These are phyloP conservation scores for Ceratocystis huliohia DNA, from an alignment of 2,329 filamentous ascomycete species.

Conservation along the genomic window DNA sequence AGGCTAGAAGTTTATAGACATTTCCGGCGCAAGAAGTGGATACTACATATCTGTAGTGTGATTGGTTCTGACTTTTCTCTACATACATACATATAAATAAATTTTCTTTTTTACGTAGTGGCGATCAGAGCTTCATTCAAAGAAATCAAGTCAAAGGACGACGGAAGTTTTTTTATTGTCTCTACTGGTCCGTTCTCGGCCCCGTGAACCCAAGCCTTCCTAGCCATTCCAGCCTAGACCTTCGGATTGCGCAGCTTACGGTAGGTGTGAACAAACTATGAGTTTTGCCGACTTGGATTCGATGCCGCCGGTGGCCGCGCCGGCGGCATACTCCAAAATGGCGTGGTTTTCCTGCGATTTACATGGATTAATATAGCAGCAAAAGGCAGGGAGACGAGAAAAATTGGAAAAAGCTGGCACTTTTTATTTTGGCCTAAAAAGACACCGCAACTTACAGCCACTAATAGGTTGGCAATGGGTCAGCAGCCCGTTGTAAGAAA, in stretches of 20 bases:
- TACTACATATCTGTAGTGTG: neutral
- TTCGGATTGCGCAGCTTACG: neutral
- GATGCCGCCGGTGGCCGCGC: slow-evolving; percentile 7
- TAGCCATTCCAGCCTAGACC: neutral
- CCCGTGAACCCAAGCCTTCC: neutral
- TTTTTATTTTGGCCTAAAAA: no score
- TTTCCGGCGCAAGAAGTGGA: neutral
- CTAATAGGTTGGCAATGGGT: neutral
- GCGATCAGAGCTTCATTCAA: neutral
- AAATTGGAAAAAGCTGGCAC: neutral
- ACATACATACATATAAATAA: no score
- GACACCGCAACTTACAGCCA: no score
- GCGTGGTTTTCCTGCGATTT: neutral
- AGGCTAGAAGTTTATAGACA: neutral
- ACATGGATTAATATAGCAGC: neutral
- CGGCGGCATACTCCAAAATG: slow-evolving; percentile 14
- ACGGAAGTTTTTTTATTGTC: neutral
- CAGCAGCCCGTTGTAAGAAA: neutral
- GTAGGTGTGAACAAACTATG: neutral
- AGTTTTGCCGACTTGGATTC: neutral
- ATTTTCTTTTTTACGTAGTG: no score
- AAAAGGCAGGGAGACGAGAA: neutral
- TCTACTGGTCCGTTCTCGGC: slow-evolving; percentile 8
- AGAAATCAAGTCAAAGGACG: neutral
- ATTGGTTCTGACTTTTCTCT: neutral